Evolutionary conservation across 2,329 filamentous ascomycete species (phyloP), one percentile per base, ranked within the genome.

Genomic region (Fusarium denticulatum): DNA sequence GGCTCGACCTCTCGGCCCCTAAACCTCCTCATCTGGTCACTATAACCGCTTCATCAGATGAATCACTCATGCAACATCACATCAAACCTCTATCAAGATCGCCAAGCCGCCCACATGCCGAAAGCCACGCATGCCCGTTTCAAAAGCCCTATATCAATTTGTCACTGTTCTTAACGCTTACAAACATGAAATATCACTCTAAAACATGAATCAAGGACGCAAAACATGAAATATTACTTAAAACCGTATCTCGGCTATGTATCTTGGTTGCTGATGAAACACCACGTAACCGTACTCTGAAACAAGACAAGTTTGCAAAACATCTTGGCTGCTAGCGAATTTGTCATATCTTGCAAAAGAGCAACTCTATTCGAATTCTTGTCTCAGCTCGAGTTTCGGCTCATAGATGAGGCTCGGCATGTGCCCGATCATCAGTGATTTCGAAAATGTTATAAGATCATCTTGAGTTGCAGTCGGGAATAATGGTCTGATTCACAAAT

Each of bases 291-390:
- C 43, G 39, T 56, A 42, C 24, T 26, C 32, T 69, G 66, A 69
- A 69, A 69, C 66, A 56, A 22, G 24, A n/a, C n/a, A 24, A 24
- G 50, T 39, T 39, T 53, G 50, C 36, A 60, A 60, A 53, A 67
- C 50, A n/a, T 52, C 58, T 63, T 65, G 49, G 63, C 42, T 39
- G 40, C 45, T 24, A 30, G 28, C 10, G 18, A 43, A 39, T 32
- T 58, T 43, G 50, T 46, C 50, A 62, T 20, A 16, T 37, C 20
- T 32, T 26, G 24, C 11, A 14, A 56, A 30, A 28, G 16, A 24
- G 37, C 30, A 36, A 28, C 26, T 61, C 22, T 30, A 30, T 36
- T 7, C 3, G 13, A 4, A 18, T 16, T 15, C n/a, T 14, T 50
- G 64, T 55, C 28, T 40, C 56, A 63, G 30, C 28, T 50, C 28